These are phyloP conservation scores for Trichoderma arundinaceum DNA, from an alignment of 2,329 filamentous ascomycete genomes.

Conservation along the genomic window DNA sequence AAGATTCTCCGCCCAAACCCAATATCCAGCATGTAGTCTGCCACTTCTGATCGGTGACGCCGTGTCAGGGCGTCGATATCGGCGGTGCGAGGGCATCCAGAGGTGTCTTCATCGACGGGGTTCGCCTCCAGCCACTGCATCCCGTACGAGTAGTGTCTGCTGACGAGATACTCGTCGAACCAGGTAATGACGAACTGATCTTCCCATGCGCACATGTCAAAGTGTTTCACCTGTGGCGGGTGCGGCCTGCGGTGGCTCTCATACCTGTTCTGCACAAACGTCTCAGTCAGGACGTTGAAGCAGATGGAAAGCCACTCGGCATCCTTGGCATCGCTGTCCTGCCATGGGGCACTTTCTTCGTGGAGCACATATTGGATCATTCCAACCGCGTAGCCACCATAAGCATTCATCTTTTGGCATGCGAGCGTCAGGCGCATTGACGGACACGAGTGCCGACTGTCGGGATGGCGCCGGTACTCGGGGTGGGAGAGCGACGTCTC, in stretches of 20 bases:
- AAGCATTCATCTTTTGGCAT: conserved; percentile 25
- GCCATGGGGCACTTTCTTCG: background rate
- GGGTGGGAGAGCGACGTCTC: conserved; percentile 27
- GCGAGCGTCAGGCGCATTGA: conserved; percentile 28
- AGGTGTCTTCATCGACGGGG: background rate
- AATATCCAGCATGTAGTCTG: conserved; percentile 24
- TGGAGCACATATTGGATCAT: conserved; percentile 27
- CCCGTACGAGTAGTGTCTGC: conserved; percentile 27
- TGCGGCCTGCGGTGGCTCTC: conserved; percentile 22
- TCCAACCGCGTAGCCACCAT: conserved; percentile 28
- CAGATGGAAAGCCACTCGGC: conserved; percentile 27
- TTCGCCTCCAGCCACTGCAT: conserved; percentile 27
- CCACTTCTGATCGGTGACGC: conserved; percentile 10
- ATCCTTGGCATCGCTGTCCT: background rate
- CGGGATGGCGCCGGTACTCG: conserved; percentile 25
- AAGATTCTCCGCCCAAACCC: conserved; percentile 29
- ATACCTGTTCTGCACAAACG: conserved; percentile 26
- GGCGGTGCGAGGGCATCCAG: conserved; percentile 7
- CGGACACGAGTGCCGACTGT: conserved; percentile 28
- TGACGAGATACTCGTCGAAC: conserved; percentile 33
- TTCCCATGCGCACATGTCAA: conserved; percentile 30
- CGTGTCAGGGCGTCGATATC: background rate
- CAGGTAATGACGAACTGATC: conserved; percentile 31
- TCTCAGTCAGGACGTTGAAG: conserved; percentile 31
- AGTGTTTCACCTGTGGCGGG: conserved; percentile 25